Conservation (phyloP, 306 rosid genomes). For the Astragalus membranaceus region DNA sequence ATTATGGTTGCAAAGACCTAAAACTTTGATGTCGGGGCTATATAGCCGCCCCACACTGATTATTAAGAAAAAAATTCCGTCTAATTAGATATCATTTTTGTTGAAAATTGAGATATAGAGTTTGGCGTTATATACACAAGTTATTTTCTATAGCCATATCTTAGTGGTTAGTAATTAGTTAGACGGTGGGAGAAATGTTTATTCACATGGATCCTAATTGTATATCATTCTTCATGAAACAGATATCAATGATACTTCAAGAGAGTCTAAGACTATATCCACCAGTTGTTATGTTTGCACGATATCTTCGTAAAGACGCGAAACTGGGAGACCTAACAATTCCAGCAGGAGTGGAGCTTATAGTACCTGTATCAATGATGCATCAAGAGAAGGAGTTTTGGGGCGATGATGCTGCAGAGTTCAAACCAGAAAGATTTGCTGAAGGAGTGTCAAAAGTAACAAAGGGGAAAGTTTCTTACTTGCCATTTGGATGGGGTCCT, state of each 20-base stretch:
- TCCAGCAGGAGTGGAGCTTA: constrained; percentile 33
- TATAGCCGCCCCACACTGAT: too few species aligned
- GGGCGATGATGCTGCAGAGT: constrained; percentile 30
- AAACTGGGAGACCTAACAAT: constrained; percentile 31
- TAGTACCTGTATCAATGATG: constrained; percentile 27
- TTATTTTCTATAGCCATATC: too few species aligned
- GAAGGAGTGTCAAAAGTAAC: constrained; percentile 39
- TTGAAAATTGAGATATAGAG: too few species aligned
- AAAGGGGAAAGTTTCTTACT: constrained; percentile 27
- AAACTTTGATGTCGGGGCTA: too few species aligned
- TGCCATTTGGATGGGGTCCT: constrained; percentile 41
- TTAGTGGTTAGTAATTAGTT: too few species aligned
- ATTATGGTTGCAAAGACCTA: too few species aligned
- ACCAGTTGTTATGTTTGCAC: constrained; percentile 26
- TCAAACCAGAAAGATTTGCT: constrained; percentile 28
- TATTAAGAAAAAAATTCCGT: too few species aligned
- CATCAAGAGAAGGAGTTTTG: constrained; percentile 31
- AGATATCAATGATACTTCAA: constrained; percentile 34
- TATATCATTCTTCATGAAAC: background rate
- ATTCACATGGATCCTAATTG: too few species aligned
- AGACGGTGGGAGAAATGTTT: too few species aligned
- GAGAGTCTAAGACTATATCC: constrained; percentile 33
- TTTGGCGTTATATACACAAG: too few species aligned
- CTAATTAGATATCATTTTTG: too few species aligned
- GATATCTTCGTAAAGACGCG: constrained; percentile 30